phyloP scores from a whole-genome alignment of 2,329 filamentous ascomycete species.

The Aspergillus novofumigatus region DNA sequence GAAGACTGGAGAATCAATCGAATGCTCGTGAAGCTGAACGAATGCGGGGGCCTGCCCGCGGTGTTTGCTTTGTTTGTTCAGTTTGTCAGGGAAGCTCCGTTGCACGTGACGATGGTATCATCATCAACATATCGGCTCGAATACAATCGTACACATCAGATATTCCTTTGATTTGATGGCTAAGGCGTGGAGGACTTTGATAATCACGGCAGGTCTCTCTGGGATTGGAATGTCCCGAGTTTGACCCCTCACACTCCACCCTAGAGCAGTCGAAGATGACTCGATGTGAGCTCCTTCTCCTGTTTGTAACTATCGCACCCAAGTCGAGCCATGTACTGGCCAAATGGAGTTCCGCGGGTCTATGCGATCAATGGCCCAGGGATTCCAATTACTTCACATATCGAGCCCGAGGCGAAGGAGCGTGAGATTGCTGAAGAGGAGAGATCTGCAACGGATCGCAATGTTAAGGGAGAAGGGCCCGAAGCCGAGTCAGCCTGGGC shows the following conservation, averaged over 20 bases:
- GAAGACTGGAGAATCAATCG: constrained; percentile 2
- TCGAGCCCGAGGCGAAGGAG: constrained; percentile 20
- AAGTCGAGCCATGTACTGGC: constrained; percentile 46
- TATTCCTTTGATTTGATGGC: background rate
- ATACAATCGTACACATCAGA: background rate
- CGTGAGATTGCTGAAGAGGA: constrained; percentile 16
- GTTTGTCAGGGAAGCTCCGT: constrained; percentile 1
- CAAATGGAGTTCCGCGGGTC: constrained; percentile 47
- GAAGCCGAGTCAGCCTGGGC: constrained; percentile 38
- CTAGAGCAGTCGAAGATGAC: constrained; percentile 31
- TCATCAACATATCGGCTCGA: background rate
- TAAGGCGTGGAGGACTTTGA: constrained; percentile 5
- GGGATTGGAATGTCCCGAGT: constrained; percentile 17
- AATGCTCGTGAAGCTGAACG: background rate
- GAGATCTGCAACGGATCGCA: constrained; percentile 23
- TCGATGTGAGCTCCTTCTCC: constrained; percentile 31
- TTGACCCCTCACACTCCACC: constrained; percentile 18
- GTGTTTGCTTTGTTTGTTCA: constrained; percentile 16
- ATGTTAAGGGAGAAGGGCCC: constrained; percentile 19
- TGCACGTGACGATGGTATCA: constrained; percentile 13
- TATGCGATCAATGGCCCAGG: constrained; percentile 45
- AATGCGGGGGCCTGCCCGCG: background rate
- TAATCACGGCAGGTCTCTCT: constrained; percentile 20
- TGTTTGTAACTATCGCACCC: constrained; percentile 24
- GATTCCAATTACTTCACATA: constrained; percentile 26